Base-by-base conservation (phyloP, 129 eudicot species). In the Logfia minima region DNA sequence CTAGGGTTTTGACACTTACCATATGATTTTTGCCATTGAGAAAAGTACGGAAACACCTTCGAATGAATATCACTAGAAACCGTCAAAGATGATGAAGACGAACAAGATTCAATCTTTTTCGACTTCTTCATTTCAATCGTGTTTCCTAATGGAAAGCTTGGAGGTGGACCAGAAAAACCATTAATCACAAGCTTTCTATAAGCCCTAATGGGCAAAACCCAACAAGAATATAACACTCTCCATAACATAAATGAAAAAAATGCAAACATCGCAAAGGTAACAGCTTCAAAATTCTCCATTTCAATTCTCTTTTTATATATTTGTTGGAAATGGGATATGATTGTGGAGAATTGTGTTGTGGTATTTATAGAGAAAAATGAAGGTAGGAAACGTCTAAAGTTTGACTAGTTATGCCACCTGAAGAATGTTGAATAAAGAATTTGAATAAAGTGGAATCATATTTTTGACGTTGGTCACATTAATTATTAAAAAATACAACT, bases 81-180 rank as follows among this genome's bases (percentile, higher is more conserved):
- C 1, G 39, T 75, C 5, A 22, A 10, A 32, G 80, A 26, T 2
- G 87, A 74, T 0, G 88, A 28, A 0, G 75, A 80, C 19, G 43
- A 66, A 26, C 32, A 62, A 3, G 51, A 53, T 32, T 58, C 39
- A 31, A 9, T 23, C 9, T 23, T 77, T 66, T 26, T 82, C 60
- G 59, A 78, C 74, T 79, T 87, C 73, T 74, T 83, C 85, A 90
- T 90, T n/a, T 87, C 91, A 10, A 31, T 80, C 28, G 87, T 80
- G 81, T 93, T 93, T 66, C 98, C 98, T 1, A 93, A 29, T 22
- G 98, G 98, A 68, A 93, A 93, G 72, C 81, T 82, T 22, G 98
- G 98, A 24, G 80, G 79, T 35, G 98, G 98, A 22, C 98, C 98
- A 45, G 81, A 65, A 74, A 93, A 75, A 3, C 98, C 98, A 64